phyloP scores from a whole-genome alignment of 1,284 basidiomycete genomes.

The Naganishia sp. region DNA sequence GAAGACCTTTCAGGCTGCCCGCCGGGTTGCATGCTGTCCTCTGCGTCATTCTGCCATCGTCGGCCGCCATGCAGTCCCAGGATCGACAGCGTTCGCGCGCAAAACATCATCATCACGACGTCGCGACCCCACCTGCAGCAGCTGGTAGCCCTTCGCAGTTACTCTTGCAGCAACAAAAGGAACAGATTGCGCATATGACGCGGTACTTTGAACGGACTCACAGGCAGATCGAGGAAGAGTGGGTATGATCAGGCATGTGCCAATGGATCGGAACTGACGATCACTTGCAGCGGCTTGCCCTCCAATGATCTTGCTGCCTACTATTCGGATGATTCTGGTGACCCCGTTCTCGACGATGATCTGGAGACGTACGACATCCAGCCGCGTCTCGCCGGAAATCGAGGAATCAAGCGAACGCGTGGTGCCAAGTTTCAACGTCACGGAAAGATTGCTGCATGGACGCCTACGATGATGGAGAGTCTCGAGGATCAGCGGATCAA shows the following conservation, averaged over 20 bases:
- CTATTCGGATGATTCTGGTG: conserved; percentile 39
- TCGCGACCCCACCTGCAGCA: not conserved
- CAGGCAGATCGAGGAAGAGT: conserved; percentile 43
- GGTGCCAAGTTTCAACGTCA: conserved; percentile 47
- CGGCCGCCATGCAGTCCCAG: not conserved
- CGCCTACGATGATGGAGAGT: conserved; percentile 47
- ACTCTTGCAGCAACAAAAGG: conserved; percentile 1
- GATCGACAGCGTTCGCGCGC: not conserved
- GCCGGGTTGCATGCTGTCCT: not conserved
- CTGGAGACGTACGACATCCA: conserved; percentile 36
- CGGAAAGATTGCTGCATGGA: conserved; percentile 54
- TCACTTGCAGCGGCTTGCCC: conserved; percentile 41
- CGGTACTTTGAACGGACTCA: conserved; percentile 25
- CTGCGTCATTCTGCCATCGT: not conserved
- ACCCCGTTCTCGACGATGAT: conserved; percentile 35
- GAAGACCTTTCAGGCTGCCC: not conserved
- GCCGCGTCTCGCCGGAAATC: conserved; percentile 43
- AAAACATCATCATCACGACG: conserved; percentile 10
- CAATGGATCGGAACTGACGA: conserved; percentile 17
- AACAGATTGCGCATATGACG: conserved; percentile 24
- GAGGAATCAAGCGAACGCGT: conserved; percentile 48
- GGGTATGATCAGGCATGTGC: conserved; percentile 28
- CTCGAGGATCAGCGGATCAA: conserved; percentile 39
- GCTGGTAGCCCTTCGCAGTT: conserved; percentile 8
- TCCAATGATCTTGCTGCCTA: conserved; percentile 45